Evolutionary conservation across 164 flowering plant genomes (phyloP), one percentile per base, ranked within the genome.

Genomic region (Vitis amurensis): DNA sequence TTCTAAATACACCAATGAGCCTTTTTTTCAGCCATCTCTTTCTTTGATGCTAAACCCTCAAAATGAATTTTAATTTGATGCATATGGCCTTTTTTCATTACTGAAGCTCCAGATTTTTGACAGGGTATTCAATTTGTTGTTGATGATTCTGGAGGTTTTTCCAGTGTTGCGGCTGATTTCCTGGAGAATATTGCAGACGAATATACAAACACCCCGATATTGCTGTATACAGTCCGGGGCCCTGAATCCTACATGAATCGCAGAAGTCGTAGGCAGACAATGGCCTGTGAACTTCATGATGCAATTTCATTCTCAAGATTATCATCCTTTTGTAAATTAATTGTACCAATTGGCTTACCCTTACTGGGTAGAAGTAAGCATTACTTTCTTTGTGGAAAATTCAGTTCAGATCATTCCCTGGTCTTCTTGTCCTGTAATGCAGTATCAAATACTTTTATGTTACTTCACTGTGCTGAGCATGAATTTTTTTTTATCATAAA

Each of bases 111-210:
- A 37, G 4, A 44, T 17, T 74, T 59, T 64, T 75, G 44, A 73
- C 88, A 95, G 97, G 99, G 99, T 60, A 82, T 95, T 78, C 94
- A 95, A 78, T 90, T 87, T 67, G 65, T 90, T 47, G 91, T 93
- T 57, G 98, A 95, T 77, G 97, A 91, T 73, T 87, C 93, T 0
- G 99, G 99, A 67, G 94, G 97, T 37, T 93, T 95, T 76, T 91
- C 98, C 14, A 80, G 93, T 79, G 73, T 95, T 23, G 96, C 97
- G 67, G 87, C 89, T 7, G 94, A 90, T 50, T 84, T 88, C 74
- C 74, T 95, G 73, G 97, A 91, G 84, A 83, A 78, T 71, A 85
- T 95, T 70, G 92, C 92, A 30, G 99, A 95, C 81, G 98, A 93
- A 11, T 95, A 93, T 68, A n/a, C 89, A 15, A 87, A 88, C 74